Base-by-base conservation (phyloP, 2,329 filamentous ascomycete species). In the Paramyrothecium roridum region DNA sequence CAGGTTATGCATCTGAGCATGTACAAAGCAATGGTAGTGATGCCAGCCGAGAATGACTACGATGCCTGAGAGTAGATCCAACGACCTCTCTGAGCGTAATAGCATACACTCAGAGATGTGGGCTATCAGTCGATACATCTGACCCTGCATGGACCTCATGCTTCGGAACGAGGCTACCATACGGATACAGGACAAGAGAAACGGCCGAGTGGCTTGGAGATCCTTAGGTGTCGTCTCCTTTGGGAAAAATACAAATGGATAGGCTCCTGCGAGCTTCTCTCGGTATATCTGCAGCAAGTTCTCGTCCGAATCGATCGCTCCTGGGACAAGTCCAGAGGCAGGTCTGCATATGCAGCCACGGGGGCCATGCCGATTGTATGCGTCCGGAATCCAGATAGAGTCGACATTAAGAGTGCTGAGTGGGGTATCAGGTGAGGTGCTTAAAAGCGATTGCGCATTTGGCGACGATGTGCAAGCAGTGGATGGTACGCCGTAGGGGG, bases 21-120 rank as follows among this genome's bases (percentile, higher is more conserved):
- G 80, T 64, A 78, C 71, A 57, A 81, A 73, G 59, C 80, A 82
- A 61, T 83, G 80, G 52, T 82, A 78, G 49, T 83, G 80, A 54
- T 82, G 81, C 72, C 75, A 83, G 0, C 75, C 75, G 3, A 80
- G 59, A 26, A 82, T 73, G 1, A 82, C 72, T 2, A 83, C 63
- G 3, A 83, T 73, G 0, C 78, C 76, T 54, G 77, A 70, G 0
- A 83, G 64, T 2, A 82, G 62, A 55, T 83, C 80, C 12, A 83
- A 58, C 0, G 80, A 81, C 17, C 78, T 68, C 53, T 80, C 77
- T 0, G 76, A 79, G 1, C 76, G 70, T 47, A 82, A 70, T 13
- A 83, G 65, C 70, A 82, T 74, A 54, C 76, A 70, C 26, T 82
- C 78, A 3, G 77, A 70, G 13, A 83, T 63, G 43, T 78, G 72